Conservation (phyloP, 371 early-diverging fungal species). For the Rhizomucor miehei region DNA sequence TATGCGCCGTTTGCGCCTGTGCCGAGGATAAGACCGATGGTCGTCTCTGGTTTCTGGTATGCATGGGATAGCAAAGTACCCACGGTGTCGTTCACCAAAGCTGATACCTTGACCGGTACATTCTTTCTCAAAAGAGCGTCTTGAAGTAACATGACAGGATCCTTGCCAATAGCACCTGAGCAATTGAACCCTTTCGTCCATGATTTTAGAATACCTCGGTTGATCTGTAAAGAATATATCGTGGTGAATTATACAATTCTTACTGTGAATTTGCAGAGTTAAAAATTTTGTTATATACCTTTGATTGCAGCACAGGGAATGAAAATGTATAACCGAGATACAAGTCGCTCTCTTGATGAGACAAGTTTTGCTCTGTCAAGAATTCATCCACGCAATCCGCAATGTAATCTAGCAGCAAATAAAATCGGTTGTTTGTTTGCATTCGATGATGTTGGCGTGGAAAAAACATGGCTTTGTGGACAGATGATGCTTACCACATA, state of each 20-base stretch:
- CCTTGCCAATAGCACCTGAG: constrained; percentile 79
- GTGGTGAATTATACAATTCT: no score
- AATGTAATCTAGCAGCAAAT: constrained; percentile 65
- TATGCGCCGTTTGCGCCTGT: constrained; percentile 94
- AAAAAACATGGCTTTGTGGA: constrained; percentile 7
- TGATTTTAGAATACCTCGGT: constrained; percentile 71
- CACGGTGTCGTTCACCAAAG: constrained; percentile 92
- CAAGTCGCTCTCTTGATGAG: constrained; percentile 34
- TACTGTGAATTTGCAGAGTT: constrained; percentile 5
- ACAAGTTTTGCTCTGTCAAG: constrained; percentile 57
- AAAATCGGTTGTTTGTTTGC: not conserved
- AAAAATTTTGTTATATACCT: constrained; percentile 19
- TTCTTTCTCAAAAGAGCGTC: constrained; percentile 78
- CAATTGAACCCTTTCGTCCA: constrained; percentile 95
- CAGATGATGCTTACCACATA: constrained; percentile 35
- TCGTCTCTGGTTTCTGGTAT: constrained; percentile 72
- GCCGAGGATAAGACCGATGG: constrained; percentile 85
- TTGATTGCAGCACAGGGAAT: constrained; percentile 87
- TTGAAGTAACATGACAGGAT: constrained; percentile 86
- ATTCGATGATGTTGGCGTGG: not conserved
- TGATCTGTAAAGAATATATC: constrained; percentile 34
- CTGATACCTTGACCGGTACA: constrained; percentile 67
- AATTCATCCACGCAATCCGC: constrained; percentile 86
- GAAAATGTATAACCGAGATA: constrained; percentile 94
- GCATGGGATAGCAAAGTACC: constrained; percentile 86